Evolutionary conservation across 805 yeast species (phyloP).

Genomic region (Metschnikowia santaceciliae): DNA sequence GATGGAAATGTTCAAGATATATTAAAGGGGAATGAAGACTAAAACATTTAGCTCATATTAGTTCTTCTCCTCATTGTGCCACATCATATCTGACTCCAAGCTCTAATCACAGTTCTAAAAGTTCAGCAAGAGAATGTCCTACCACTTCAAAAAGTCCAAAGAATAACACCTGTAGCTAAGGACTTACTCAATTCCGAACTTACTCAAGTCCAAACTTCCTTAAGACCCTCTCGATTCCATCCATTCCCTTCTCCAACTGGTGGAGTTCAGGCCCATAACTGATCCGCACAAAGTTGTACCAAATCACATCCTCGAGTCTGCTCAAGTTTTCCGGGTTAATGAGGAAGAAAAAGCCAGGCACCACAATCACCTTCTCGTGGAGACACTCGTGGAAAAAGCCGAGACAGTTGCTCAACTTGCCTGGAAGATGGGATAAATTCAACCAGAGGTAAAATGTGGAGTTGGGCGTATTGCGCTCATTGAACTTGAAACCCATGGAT

Average conservation of each 20-base stretch:
- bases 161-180: too few species aligned
- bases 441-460: constrained; percentile 61
- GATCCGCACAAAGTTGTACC: constrained; percentile 56
- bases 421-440: constrained; percentile 51
- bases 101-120: too few species aligned
- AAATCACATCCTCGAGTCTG: constrained; percentile 49
- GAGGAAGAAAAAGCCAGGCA: constrained; percentile 61
- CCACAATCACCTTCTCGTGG: constrained; percentile 56
- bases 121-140: too few species aligned
- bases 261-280: constrained; percentile 58
- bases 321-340: constrained; percentile 51
- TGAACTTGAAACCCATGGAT: constrained; percentile 52
- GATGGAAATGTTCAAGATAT: too few species aligned
- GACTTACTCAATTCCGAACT: too few species aligned
- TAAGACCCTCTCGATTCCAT: constrained; percentile 51
- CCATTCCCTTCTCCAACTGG: constrained; percentile 52
- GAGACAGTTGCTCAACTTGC: constrained; percentile 52
- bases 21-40: too few species aligned
- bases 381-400: constrained; percentile 63
- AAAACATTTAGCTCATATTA: too few species aligned
- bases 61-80: too few species aligned
- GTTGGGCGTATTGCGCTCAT: constrained; percentile 43
- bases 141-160: too few species aligned
- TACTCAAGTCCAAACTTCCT: constrained; percentile 27
- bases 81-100: too few species aligned